These are phyloP conservation scores for Stephania cephalantha DNA, from an alignment of 164 flowering plant species.

Conservation along the genomic window DNA sequence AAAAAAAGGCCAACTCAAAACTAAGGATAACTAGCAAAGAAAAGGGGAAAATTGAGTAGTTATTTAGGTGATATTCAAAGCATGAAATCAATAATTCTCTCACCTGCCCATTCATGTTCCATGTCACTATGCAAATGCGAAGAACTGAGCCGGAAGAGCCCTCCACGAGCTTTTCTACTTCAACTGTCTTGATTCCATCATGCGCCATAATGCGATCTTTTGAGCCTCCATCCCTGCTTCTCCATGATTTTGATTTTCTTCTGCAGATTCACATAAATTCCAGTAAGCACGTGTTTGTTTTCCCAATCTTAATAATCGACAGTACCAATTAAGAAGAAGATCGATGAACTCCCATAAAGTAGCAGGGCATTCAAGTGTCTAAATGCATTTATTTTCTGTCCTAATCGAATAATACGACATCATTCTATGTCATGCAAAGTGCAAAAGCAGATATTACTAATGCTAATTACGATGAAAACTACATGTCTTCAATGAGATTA, in stretches of 20 bases:
- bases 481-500: too few relatives aligned
- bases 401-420: too few relatives aligned
- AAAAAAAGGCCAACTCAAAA: not conserved
- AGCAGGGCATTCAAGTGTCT: too few relatives aligned
- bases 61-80: not conserved
- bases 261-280: slow-evolving; percentile 15
- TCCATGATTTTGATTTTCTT: slow-evolving; percentile 22
- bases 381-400: too few relatives aligned
- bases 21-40: not conserved
- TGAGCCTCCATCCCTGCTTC: not conserved
- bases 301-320: not conserved
- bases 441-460: not conserved
- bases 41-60: not conserved
- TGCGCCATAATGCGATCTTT: slow-evolving; percentile 12
- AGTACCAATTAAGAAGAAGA: not conserved
- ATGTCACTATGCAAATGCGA: slow-evolving; percentile 61
- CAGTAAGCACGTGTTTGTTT: not conserved
- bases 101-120: slow-evolving; percentile 90
- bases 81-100: not conserved
- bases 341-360: too few relatives aligned
- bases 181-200: slow-evolving; percentile 55
- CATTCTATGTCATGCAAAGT: not conserved
- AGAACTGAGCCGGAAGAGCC: slow-evolving; percentile 28
- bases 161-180: slow-evolving; percentile 24
- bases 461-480: not conserved